These are phyloP conservation scores for Sarocladiaceae sp. DNA, from an alignment of 2,329 filamentous ascomycete species.

Conservation along the genomic window DNA sequence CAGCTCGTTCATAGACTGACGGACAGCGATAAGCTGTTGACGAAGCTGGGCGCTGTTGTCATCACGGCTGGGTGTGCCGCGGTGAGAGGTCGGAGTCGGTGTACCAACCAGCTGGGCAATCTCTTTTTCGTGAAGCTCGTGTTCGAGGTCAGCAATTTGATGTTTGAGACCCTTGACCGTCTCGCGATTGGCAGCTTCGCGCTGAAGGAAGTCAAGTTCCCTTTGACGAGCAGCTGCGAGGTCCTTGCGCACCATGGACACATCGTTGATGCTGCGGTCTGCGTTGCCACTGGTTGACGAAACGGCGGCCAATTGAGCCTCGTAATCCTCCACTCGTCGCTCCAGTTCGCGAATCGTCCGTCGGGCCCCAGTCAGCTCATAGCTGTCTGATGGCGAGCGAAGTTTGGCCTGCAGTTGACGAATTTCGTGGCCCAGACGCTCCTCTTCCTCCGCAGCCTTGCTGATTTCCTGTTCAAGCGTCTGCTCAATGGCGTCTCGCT, in stretches of 20 bases:
- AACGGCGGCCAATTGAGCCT: slow-evolving; percentile 32
- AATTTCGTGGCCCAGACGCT: slow-evolving; percentile 51
- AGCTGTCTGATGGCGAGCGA: slow-evolving; percentile 39
- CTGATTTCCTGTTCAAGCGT: slow-evolving; percentile 61
- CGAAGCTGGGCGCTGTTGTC: slow-evolving; percentile 52
- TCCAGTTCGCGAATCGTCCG: slow-evolving; percentile 62
- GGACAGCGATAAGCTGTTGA: slow-evolving; percentile 53
- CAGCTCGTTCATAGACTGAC: slow-evolving; percentile 52
- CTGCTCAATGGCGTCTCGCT: slow-evolving; percentile 53
- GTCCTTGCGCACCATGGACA: slow-evolving; percentile 56
- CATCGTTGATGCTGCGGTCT: slow-evolving; percentile 41
- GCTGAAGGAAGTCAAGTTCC: slow-evolving; percentile 58
- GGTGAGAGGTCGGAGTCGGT: slow-evolving; percentile 36
- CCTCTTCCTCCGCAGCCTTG: slow-evolving; percentile 59
- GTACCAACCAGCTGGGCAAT: slow-evolving; percentile 42
- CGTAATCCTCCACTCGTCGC: slow-evolving; percentile 49
- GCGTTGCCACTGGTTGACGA: slow-evolving; percentile 24
- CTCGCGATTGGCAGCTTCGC: slow-evolving; percentile 59
- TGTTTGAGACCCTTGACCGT: slow-evolving; percentile 56
- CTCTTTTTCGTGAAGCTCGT: slow-evolving; percentile 58
- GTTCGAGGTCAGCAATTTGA: slow-evolving; percentile 60
- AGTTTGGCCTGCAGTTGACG: slow-evolving; percentile 42
- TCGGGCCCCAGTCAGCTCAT: slow-evolving; percentile 52
- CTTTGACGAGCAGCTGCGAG: slow-evolving; percentile 59
- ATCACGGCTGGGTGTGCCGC: slow-evolving; percentile 51